Conservation (phyloP, 768 basidiomycete genomes). For the Leucosporidium scottii region DNA sequence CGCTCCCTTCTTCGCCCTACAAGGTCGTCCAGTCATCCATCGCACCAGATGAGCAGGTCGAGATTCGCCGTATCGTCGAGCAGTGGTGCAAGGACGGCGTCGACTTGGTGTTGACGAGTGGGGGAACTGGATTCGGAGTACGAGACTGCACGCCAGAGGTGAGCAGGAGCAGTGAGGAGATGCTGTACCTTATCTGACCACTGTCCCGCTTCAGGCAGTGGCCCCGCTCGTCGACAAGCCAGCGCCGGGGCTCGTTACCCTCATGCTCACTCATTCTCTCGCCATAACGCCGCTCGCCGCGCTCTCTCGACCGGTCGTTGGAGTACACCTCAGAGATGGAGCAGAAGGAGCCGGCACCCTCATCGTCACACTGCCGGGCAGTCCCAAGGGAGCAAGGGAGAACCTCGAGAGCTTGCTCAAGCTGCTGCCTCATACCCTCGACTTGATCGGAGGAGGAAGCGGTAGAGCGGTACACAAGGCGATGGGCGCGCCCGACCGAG, state of each 20-base stretch:
- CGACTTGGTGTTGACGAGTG: slow-evolving; percentile 73
- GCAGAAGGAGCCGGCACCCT: slow-evolving; percentile 56
- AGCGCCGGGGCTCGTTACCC: slow-evolving; percentile 62
- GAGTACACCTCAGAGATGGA: slow-evolving; percentile 38
- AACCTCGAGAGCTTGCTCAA: slow-evolving; percentile 60
- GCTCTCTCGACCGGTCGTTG: slow-evolving; percentile 74
- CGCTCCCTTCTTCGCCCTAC: slow-evolving; percentile 1
- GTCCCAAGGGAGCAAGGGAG: slow-evolving; percentile 75
- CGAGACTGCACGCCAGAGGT: slow-evolving; percentile 82
- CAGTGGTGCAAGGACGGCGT: slow-evolving; percentile 47
- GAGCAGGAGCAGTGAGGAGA: slow-evolving; percentile 35
- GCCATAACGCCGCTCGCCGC: slow-evolving; percentile 71
- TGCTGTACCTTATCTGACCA: slow-evolving; percentile 46
- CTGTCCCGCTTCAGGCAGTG: slow-evolving; percentile 45
- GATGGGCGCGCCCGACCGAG: slow-evolving; percentile 4
- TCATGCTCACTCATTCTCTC: slow-evolving; percentile 62
- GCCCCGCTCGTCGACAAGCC: slow-evolving; percentile 38
- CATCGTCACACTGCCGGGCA: slow-evolving; percentile 74
- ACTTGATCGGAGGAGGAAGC: slow-evolving; percentile 47
- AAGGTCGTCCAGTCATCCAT: slow-evolving; percentile 39
- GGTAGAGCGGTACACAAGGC: slow-evolving; percentile 14
- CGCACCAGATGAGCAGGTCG: slow-evolving; percentile 59
- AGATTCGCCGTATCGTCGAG: slow-evolving; percentile 50
- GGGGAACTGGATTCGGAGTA: slow-evolving; percentile 78
- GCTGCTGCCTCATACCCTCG: slow-evolving; percentile 63